phyloP scores from a whole-genome alignment of 306 rosid species.

The Rosa multiflora region DNA sequence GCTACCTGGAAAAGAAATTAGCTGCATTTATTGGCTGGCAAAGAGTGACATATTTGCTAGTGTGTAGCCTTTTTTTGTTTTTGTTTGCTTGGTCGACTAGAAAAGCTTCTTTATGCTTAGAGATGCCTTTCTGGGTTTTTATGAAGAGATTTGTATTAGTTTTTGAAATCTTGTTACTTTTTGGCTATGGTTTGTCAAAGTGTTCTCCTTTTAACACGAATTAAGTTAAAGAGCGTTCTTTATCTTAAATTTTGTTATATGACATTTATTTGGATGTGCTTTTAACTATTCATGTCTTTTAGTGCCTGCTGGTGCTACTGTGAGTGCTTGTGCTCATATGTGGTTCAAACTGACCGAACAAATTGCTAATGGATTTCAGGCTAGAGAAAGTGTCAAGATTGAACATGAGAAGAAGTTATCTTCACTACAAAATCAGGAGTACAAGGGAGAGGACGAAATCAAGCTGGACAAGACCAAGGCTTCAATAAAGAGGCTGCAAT shows the following conservation, averaged over 20 bases:
- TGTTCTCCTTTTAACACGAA: neutral
- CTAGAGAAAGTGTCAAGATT: constrained; percentile 90
- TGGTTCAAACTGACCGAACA: constrained; percentile 35
- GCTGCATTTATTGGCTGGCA: constrained; percentile 12
- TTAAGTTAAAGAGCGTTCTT: neutral
- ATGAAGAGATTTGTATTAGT: neutral
- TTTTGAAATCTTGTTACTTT: neutral
- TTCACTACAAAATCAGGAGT: constrained; percentile 79
- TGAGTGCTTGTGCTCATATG: constrained; percentile 32
- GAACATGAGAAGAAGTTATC: constrained; percentile 87
- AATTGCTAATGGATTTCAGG: constrained; percentile 46
- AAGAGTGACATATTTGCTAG: neutral
- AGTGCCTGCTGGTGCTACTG: neutral
- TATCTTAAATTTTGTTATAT: neutral
- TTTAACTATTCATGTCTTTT: neutral
- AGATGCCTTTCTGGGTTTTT: neutral
- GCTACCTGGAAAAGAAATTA: neutral
- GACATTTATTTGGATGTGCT: neutral
- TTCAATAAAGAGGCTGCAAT: constrained; percentile 78
- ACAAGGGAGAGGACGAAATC: constrained; percentile 86
- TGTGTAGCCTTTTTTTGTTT: neutral
- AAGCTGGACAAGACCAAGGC: constrained; percentile 91
- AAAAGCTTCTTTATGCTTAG: neutral
- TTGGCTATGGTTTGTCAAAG: neutral
- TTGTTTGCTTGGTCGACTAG: neutral